Percentiles rank a stretch among this genome's conserved stretches.
Evolutionary conservation across 805 yeast genomes (phyloP).

Genomic region (Yarrowia deformans): DNA sequence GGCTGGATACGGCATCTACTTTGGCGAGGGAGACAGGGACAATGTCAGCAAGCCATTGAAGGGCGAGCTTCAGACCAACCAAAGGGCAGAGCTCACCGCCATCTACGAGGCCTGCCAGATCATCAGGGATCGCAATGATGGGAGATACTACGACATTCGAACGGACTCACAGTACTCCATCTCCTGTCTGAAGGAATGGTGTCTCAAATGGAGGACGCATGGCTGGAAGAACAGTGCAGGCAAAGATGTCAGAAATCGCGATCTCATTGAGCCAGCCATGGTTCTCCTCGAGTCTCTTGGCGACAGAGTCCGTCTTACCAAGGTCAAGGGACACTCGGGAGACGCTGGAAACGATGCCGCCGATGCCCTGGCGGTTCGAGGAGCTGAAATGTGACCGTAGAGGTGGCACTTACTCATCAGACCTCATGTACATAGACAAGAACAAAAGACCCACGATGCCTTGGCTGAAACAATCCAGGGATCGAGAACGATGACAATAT

Average conservation of each 20-base stretch:
- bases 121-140: constrained; percentile 7
- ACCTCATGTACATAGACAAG: no score
- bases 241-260: background rate
- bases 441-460: no score
- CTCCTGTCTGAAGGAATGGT: constrained; percentile 1
- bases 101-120: constrained; percentile 10
- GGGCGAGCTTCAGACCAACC: constrained; percentile 1
- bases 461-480: no score
- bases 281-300: background rate
- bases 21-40: background rate
- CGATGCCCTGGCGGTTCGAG: constrained; percentile 9
- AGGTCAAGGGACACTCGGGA: constrained; percentile 22
- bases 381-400: constrained; percentile 2
- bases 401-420: no score
- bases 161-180: constrained; percentile 26
- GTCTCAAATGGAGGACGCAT: background rate
- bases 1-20: constrained; percentile 21
- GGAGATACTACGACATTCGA: background rate
- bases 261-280: constrained; percentile 1
- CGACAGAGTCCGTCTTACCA: background rate
- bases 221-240: background rate
- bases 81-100: constrained; percentile 18
- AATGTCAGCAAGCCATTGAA: constrained; percentile 24
- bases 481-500: no score
- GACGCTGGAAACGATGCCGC: constrained; percentile 31